Evolutionary conservation across 2,329 filamentous ascomycete species (phyloP).

Genomic region (Paraphoma chrysanthemicola): DNA sequence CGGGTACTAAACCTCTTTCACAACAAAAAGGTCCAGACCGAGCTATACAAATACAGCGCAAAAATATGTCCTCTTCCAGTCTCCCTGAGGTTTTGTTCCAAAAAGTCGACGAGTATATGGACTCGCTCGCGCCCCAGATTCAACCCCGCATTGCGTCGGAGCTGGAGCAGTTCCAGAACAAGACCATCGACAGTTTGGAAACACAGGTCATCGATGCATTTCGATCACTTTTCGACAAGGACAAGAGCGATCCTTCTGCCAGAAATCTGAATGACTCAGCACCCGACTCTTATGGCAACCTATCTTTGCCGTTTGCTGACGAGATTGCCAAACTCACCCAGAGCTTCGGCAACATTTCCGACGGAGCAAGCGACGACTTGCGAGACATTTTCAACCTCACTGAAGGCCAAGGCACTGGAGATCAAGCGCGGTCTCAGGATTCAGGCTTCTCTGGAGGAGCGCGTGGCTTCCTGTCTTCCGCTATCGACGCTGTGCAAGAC

Average conservation of each 20-base stretch:
- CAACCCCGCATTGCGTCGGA: constrained; percentile 40
- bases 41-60: background rate
- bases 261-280: constrained; percentile 34
- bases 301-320: constrained; percentile 37
- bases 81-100: constrained; percentile 33
- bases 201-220: constrained; percentile 39
- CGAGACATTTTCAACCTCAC: constrained; percentile 38
- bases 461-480: constrained; percentile 33
- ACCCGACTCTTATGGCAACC: constrained; percentile 37
- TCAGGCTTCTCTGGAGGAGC: constrained; percentile 24
- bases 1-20: background rate
- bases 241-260: constrained; percentile 20
- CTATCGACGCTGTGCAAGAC: constrained; percentile 34
- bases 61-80: constrained; percentile 25
- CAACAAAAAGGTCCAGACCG: background rate
- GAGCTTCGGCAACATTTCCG: constrained; percentile 36
- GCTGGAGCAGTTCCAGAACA: constrained; percentile 38
- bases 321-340: constrained; percentile 38
- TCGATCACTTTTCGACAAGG: constrained; percentile 33
- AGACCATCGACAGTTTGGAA: constrained; percentile 40
- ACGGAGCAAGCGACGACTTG: constrained; percentile 34
- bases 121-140: constrained; percentile 39
- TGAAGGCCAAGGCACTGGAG: constrained; percentile 19
- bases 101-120: constrained; percentile 39
- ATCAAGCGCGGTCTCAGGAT: constrained; percentile 22